phyloP scores from a whole-genome alignment of 352 stramenopile species.

The Phytophthora pini region DNA sequence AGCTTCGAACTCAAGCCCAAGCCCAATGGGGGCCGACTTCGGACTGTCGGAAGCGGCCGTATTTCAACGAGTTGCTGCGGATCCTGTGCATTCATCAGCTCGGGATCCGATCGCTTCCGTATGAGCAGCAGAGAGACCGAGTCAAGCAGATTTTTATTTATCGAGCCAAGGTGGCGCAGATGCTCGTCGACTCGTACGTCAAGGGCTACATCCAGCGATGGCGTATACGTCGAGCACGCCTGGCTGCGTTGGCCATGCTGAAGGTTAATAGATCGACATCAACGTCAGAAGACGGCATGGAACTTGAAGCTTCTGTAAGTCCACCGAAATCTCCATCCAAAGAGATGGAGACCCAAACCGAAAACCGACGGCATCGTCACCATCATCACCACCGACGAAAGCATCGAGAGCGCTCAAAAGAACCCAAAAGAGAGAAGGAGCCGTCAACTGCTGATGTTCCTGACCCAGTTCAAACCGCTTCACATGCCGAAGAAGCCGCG shows the following conservation, averaged over 20 bases:
- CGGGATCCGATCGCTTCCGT: conserved; percentile 78
- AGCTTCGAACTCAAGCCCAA: conserved; percentile 74
- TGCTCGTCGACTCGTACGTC: conserved; percentile 75
- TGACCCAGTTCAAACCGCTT: background rate
- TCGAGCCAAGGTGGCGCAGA: conserved; percentile 73
- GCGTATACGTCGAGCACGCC: conserved; percentile 36
- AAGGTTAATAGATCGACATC: conserved; percentile 33
- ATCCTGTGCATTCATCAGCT: conserved; percentile 83
- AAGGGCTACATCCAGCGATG: conserved; percentile 73
- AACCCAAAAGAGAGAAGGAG: conserved; percentile 6
- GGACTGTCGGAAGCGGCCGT: conserved; percentile 55
- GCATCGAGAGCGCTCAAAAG: conserved; percentile 18
- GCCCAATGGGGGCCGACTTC: conserved; percentile 43
- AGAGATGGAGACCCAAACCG: conserved; percentile 37
- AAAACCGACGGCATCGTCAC: conserved; percentile 17
- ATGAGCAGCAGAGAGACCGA: conserved; percentile 81
- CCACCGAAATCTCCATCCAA: conserved; percentile 22
- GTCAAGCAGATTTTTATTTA: conserved; percentile 90
- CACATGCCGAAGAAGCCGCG: background rate
- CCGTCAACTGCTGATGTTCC: background rate
- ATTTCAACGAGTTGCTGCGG: conserved; percentile 81
- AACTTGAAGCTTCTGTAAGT: background rate
- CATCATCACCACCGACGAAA: conserved; percentile 31
- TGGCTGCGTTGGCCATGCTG: conserved; percentile 14
- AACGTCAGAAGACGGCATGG: conserved; percentile 15